phyloP scores from a whole-genome alignment of 129 eudicot genomes.

The Chrysanthemum lavandulifolium region DNA sequence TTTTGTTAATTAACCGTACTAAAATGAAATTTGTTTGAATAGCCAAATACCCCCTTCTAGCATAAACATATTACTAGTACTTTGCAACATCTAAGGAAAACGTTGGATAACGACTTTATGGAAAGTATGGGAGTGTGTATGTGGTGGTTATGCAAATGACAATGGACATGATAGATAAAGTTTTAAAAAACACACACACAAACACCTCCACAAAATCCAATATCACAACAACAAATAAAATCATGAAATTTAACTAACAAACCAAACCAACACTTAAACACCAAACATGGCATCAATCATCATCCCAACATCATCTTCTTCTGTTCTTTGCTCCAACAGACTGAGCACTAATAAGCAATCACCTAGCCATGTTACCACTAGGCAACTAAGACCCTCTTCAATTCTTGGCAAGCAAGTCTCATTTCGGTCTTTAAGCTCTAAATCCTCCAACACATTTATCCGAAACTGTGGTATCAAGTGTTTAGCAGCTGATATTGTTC shows the following conservation, averaged over 20 bases:
- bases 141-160: slow-evolving; percentile 34
- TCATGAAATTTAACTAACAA: slow-evolving; percentile 21
- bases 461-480: slow-evolving; percentile 23
- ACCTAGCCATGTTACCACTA: not conserved
- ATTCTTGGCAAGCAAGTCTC: slow-evolving; percentile 12
- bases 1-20: too few relatives aligned
- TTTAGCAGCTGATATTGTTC: slow-evolving; percentile 44
- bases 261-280: not conserved
- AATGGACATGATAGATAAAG: slow-evolving; percentile 20
- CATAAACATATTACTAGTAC: too few relatives aligned
- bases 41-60: too few relatives aligned
- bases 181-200: slow-evolving; percentile 18
- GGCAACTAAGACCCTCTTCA: slow-evolving; percentile 10
- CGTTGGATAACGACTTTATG: slow-evolving; percentile 1
- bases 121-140: slow-evolving; percentile 11
- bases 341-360: slow-evolving; percentile 26
- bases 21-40: too few relatives aligned
- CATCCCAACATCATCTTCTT: slow-evolving; percentile 28
- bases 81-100: too few relatives aligned
- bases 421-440: slow-evolving; percentile 16
- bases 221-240: slow-evolving; percentile 8
- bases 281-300: slow-evolving; percentile 35
- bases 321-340: slow-evolving; percentile 26
- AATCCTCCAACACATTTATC: slow-evolving; percentile 1
- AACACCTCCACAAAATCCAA: slow-evolving; percentile 22